These are phyloP conservation scores for Pyrenophora graminea DNA, from an alignment of 2,329 filamentous ascomycete genomes.

Conservation along the genomic window DNA sequence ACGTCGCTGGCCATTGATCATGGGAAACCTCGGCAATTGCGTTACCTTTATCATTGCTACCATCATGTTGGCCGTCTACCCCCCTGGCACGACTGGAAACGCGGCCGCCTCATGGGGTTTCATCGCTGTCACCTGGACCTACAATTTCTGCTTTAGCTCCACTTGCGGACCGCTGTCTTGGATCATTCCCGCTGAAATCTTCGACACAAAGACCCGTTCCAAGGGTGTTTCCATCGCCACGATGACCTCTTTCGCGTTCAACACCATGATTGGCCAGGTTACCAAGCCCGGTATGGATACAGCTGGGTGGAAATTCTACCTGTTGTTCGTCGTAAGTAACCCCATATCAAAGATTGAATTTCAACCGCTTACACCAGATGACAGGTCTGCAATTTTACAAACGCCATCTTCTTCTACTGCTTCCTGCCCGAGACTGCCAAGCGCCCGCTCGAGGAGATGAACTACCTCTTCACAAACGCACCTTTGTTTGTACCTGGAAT, in stretches of 20 bases:
- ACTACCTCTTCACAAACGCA: slow-evolving; percentile 67
- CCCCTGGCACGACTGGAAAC: slow-evolving; percentile 59
- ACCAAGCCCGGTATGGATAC: slow-evolving; percentile 64
- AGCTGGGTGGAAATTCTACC: slow-evolving; percentile 62
- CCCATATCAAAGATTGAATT: not conserved
- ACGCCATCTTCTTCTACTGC: slow-evolving; percentile 69
- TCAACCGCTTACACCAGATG: not conserved
- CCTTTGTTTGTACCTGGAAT: slow-evolving; percentile 65
- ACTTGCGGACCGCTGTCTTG: slow-evolving; percentile 71
- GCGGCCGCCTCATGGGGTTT: slow-evolving; percentile 70
- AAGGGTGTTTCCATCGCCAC: slow-evolving; percentile 77
- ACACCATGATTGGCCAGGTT: slow-evolving; percentile 74
- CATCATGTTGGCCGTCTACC: slow-evolving; percentile 62
- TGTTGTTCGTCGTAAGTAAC: slow-evolving; percentile 60
- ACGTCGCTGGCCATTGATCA: slow-evolving; percentile 72
- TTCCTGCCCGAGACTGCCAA: slow-evolving; percentile 69
- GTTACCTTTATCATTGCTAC: slow-evolving; percentile 73
- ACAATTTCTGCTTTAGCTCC: slow-evolving; percentile 76
- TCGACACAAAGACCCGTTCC: slow-evolving; percentile 74
- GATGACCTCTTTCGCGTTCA: slow-evolving; percentile 75
- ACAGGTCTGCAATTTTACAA: slow-evolving; percentile 68
- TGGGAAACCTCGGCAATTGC: slow-evolving; percentile 72
- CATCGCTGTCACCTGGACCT: slow-evolving; percentile 77
- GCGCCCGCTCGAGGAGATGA: slow-evolving; percentile 70
- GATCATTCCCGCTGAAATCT: slow-evolving; percentile 72